Evolutionary conservation across 345 rosid genomes (phyloP), one percentile per base, ranked within the genome.

Genomic region (Camelina sativa): DNA sequence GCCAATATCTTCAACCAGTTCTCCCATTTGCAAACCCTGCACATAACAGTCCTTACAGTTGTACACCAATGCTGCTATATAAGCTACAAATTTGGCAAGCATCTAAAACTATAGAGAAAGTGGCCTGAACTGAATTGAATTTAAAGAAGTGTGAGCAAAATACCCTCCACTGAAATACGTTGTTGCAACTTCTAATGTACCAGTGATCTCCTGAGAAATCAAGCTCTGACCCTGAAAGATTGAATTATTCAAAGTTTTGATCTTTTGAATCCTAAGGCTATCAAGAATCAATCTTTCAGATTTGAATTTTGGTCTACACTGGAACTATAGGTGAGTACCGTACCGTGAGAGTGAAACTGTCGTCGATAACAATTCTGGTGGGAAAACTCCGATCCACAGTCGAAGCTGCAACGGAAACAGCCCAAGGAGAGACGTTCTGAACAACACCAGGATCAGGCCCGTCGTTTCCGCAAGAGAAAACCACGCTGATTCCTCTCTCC

Each of bases 161-260:
- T 46, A 88, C 92, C 97, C 89, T 35, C 78, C 62, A 11, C 4
- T 8, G 70, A 91, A 91, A 65, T 84, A 84, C 6, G 48, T 65
- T 55, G 60, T 1, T 59, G 92, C 89, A 55, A 51, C 56, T 2
- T 57, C 84, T 69, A 91, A 62, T 68, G 62, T 72, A 51, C 86
- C 92, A 2, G 32, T 69, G 46, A 91, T 77, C 72, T 79, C 79
- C 56, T 76, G 63, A 43, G 81, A 80, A 28, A 86, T 73, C 63
- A 91, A 81, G 82, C 94, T 77, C 76, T 91, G 82, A 46, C 94
- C 93, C 94, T 87, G 76, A 3, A 60, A 65, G 28, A 65, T 44
- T 34, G 12, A 38, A 62, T 12, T 3, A n/a, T 62, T 13, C 51
- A 25, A 63, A 62, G 23, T 30, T 46, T 13, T 47, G 37, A 30